A percentile compares a stretch with the other conserved stretches of the same genome.
These are phyloP conservation scores for Thalassiosira mediterranea DNA, from an alignment of 352 stramenopile genomes.

Conservation along the genomic window DNA sequence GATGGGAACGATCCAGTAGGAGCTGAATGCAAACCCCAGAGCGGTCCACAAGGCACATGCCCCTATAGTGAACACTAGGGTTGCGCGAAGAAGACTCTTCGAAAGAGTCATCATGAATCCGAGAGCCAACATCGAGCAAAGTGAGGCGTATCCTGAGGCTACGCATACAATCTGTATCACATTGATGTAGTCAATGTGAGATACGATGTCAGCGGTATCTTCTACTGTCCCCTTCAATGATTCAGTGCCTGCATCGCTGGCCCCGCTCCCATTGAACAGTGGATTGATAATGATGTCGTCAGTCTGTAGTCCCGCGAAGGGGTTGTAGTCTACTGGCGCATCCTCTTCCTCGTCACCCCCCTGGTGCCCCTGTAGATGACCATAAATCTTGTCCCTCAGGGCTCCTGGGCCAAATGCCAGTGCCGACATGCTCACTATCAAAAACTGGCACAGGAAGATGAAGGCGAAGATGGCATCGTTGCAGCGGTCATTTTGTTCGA, in stretches of 20 bases:
- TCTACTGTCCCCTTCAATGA: neutral
- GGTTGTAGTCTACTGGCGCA: slow-evolving; percentile 38
- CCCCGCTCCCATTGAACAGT: neutral
- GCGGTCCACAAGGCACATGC: slow-evolving; percentile 55
- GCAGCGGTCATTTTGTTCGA: slow-evolving; percentile 10
- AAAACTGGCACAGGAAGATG: slow-evolving; percentile 52
- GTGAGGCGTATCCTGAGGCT: slow-evolving; percentile 58
- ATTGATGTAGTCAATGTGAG: slow-evolving; percentile 74
- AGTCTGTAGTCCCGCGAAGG: slow-evolving; percentile 41
- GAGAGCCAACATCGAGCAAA: slow-evolving; percentile 58
- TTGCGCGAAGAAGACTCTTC: slow-evolving; percentile 62
- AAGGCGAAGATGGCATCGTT: slow-evolving; percentile 38
- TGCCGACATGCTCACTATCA: slow-evolving; percentile 37
- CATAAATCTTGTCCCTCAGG: slow-evolving; percentile 40
- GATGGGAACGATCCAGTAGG: slow-evolving; percentile 28
- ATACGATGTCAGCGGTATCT: slow-evolving; percentile 13
- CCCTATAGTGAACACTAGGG: slow-evolving; percentile 63
- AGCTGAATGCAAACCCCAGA: slow-evolving; percentile 45
- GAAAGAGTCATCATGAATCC: slow-evolving; percentile 77
- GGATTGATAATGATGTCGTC: slow-evolving; percentile 54
- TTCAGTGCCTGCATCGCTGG: neutral
- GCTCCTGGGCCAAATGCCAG: slow-evolving; percentile 44
- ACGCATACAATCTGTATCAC: slow-evolving; percentile 61
- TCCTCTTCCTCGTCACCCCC: neutral
- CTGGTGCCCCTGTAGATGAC: slow-evolving; percentile 10